A percentile compares a stretch with the other conserved stretches of the same genome.
These are phyloP conservation scores for Poterioochromonas sp. DNA, from an alignment of 352 stramenopile species.

Conservation along the genomic window DNA sequence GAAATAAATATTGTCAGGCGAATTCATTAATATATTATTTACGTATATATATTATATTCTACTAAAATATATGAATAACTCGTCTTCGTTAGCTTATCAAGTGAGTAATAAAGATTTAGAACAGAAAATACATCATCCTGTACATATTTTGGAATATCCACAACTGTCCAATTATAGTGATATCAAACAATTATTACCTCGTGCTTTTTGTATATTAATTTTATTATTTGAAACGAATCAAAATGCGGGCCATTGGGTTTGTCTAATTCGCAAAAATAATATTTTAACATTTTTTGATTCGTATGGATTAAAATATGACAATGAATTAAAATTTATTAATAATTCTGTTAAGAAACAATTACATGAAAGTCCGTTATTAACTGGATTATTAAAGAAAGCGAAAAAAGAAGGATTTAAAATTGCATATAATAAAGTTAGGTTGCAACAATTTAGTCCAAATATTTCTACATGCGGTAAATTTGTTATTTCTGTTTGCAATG, in stretches of 20 bases:
- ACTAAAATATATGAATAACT: neutral
- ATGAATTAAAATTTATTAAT: too few relatives aligned
- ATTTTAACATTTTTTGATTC: neutral
- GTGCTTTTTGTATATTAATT: neutral
- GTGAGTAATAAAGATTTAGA: neutral
- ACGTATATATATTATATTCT: neutral
- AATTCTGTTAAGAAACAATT: neutral
- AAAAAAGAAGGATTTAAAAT: neutral
- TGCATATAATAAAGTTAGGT: neutral
- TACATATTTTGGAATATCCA: neutral
- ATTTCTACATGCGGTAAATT: neutral
- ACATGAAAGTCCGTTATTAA: neutral
- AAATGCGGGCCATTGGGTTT: neutral
- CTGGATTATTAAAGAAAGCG: neutral
- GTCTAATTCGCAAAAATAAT: neutral
- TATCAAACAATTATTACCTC: neutral
- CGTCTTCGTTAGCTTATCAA: neutral
- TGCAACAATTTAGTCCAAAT: neutral
- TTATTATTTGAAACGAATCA: neutral
- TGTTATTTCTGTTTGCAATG: too few relatives aligned
- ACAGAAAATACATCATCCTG: neutral
- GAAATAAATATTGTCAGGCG: neutral
- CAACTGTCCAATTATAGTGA: neutral
- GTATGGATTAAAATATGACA: neutral
- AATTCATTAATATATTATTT: neutral